A percentile compares a stretch with the other conserved stretches of the same genome.
Evolutionary conservation across 2,329 filamentous ascomycete genomes (phyloP).

Genomic region (Colletotrichum australisinense): DNA sequence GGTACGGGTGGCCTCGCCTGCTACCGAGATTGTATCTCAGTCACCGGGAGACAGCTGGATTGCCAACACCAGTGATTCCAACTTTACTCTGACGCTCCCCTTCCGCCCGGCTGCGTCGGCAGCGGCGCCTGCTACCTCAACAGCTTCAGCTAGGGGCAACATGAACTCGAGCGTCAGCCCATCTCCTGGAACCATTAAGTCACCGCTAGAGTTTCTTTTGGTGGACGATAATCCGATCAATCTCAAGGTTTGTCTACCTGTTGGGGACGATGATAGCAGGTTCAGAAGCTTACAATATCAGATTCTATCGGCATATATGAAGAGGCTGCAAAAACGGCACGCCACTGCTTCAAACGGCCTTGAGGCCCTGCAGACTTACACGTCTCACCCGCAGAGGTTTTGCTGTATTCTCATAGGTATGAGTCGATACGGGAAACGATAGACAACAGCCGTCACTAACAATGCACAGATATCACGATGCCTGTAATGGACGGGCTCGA

Average conservation of each 20-base stretch:
- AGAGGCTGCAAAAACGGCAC: slow-evolving; percentile 48
- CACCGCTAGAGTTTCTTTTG: slow-evolving; percentile 40
- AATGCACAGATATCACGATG: slow-evolving; percentile 55
- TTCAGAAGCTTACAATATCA: slow-evolving; percentile 21
- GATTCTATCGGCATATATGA: slow-evolving; percentile 50
- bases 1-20: background rate
- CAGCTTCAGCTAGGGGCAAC: background rate
- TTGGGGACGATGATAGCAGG: too few relatives aligned
- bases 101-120: slow-evolving; percentile 14
- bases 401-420: slow-evolving; percentile 37
- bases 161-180: background rate
- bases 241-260: slow-evolving; percentile 37
- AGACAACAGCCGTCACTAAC: background rate
- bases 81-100: slow-evolving; percentile 29
- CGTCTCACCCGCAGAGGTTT: slow-evolving; percentile 19
- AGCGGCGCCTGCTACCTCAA: background rate
- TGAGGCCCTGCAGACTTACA: slow-evolving; percentile 50
- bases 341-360: slow-evolving; percentile 55
- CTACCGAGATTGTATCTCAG: background rate
- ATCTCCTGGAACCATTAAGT: background rate
- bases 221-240: slow-evolving; percentile 52
- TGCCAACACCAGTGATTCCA: background rate
- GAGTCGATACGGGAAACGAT: background rate
- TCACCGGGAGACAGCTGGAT: slow-evolving; percentile 12
- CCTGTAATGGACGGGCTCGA: slow-evolving; percentile 56